These are phyloP conservation scores for Suhomyces tanzawaensis DNA, from an alignment of 805 yeast species.

Conservation along the genomic window DNA sequence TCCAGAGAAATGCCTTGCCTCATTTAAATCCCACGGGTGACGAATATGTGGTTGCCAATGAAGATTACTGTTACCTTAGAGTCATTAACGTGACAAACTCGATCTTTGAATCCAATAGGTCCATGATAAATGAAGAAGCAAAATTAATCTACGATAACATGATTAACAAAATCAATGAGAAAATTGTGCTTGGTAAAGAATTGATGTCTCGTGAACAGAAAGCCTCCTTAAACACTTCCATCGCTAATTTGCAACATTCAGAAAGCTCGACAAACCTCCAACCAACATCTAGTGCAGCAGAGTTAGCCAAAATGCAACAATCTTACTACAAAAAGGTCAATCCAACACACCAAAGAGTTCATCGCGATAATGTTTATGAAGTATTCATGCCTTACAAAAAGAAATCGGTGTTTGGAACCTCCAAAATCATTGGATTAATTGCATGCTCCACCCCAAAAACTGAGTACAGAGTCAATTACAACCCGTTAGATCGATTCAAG, in stretches of 20 bases:
- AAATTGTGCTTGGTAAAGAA: constrained; percentile 25
- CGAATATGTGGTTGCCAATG: constrained; percentile 32
- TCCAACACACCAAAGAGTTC: constrained; percentile 3
- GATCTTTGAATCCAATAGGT: constrained; percentile 26
- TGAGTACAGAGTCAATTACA: constrained; percentile 26
- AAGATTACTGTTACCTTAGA: constrained; percentile 24
- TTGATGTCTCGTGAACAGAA: constrained; percentile 4
- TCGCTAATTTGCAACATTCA: background rate
- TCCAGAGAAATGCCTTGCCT: constrained; percentile 14
- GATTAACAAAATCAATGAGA: constrained; percentile 27
- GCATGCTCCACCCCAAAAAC: constrained; percentile 31
- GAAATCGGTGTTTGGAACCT: constrained; percentile 26
- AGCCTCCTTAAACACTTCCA: background rate
- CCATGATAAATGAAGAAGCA: constrained; percentile 33
- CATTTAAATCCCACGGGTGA: constrained; percentile 16
- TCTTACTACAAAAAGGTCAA: constrained; percentile 21
- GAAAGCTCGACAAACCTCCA: constrained; percentile 3
- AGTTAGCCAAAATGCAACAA: constrained; percentile 29
- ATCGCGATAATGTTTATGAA: constrained; percentile 21
- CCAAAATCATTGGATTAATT: constrained; percentile 33
- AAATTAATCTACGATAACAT: constrained; percentile 28
- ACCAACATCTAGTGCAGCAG: constrained; percentile 22
- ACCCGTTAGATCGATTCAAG: constrained; percentile 19
- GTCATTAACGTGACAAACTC: constrained; percentile 23
- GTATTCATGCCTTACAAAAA: constrained; percentile 30